Percentiles rank a stretch among this genome's conserved stretches.
Conservation (phyloP, 306 rosid species). For the Pterocarpus santalinus region DNA sequence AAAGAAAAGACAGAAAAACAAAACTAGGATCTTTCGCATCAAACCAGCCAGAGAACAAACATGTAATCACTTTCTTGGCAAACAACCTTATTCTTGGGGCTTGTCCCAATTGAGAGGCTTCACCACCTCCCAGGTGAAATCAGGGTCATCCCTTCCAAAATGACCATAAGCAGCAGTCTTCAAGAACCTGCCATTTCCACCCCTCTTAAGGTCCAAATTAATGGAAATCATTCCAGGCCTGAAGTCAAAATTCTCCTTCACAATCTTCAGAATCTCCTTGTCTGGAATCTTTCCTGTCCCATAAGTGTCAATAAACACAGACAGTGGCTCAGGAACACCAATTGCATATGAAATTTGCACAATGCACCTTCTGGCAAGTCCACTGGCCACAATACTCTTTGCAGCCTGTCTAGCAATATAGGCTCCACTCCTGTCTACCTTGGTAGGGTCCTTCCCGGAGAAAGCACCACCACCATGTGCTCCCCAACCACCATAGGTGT, state of each 20-base stretch:
- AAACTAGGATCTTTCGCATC: neutral
- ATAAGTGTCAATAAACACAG: conserved; percentile 65
- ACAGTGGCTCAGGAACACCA: conserved; percentile 70
- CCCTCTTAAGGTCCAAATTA: conserved; percentile 68
- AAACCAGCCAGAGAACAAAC: conserved; percentile 34
- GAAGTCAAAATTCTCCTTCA: conserved; percentile 71
- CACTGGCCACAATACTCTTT: conserved; percentile 73
- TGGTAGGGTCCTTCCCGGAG: conserved; percentile 75
- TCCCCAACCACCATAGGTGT: conserved; percentile 81
- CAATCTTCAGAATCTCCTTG: conserved; percentile 69
- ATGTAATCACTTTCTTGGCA: conserved; percentile 36
- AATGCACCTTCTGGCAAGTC: conserved; percentile 68
- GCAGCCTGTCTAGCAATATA: conserved; percentile 80
- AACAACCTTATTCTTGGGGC: conserved; percentile 50
- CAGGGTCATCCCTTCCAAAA: conserved; percentile 71
- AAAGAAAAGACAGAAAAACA: conserved; percentile 38
- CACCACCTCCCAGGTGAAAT: conserved; percentile 76
- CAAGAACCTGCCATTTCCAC: conserved; percentile 70
- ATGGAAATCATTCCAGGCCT: conserved; percentile 76
- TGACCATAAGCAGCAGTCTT: conserved; percentile 80
- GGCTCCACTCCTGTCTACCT: conserved; percentile 76
- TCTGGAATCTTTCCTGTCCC: conserved; percentile 72
- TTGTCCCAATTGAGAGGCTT: conserved; percentile 69
- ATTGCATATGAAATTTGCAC: conserved; percentile 80
- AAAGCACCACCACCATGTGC: conserved; percentile 85